Evolutionary conservation across 257 asterid genomes (phyloP), one percentile per base, ranked within the genome.

Genomic region (Rehmannia glutinosa): DNA sequence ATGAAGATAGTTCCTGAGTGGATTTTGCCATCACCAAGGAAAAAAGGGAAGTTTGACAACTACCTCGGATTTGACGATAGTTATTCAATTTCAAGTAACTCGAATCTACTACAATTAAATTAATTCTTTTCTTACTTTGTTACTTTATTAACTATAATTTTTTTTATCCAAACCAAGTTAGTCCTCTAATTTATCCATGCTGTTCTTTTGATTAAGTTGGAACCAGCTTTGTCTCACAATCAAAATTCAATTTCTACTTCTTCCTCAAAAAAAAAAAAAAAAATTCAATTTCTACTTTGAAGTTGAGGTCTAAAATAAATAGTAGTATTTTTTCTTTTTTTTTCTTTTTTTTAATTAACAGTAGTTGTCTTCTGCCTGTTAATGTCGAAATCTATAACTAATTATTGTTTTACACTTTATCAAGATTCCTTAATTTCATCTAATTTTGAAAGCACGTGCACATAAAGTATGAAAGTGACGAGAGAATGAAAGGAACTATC

Each of bases 401-500:
- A 66, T 64, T 27, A 15, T 27, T 0, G 38, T 52, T 17, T 27
- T 27, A 41, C 45, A 57, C 49, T 62, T 28, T 17, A 59, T 35
- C 3, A 41, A 57, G 68, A 65, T 73, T 65, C 72, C 57, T 69
- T 63, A 55, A 46, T 46, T 47, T 64, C 0, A 20, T 51, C 27
- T 63, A 65, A 35, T 43, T 65, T 8, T 59, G 56, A 53, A 56
- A 72, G 25, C 83, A 78, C 86, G 80, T 78, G 83, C 67, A 36
- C 71, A 47, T 61, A 64, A 55, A 75, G 51, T 25, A 42, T 72
- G 83, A 81, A 69, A 75, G 72, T 64, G 81, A 73, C 75, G 1
- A 12, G 64, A 32, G 70, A 33, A 56, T 23, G 28, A 59, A 56
- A 45, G 56, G 69, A 72, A 38, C 66, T 62, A n/a, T n/a, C n/a